Conservation (phyloP, 164 flowering plant genomes). For the Akebia trifoliata region DNA sequence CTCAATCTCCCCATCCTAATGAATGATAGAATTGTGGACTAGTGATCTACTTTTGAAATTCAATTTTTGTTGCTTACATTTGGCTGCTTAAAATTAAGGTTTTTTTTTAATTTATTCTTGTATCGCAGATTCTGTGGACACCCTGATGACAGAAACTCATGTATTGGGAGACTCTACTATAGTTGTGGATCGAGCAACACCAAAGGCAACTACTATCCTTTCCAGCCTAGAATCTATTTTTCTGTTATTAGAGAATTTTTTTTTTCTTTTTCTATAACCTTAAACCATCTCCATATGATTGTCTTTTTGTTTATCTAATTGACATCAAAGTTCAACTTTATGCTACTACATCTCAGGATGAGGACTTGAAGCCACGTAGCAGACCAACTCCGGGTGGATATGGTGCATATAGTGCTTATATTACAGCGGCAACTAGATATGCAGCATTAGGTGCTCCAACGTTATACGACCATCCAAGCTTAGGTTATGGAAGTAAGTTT, state of each 20-base stretch:
- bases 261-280: too few species aligned
- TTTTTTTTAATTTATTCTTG: background rate
- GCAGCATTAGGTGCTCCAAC: conserved; percentile 98
- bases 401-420: conserved; percentile 97
- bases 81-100: too few species aligned
- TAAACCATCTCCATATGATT: too few species aligned
- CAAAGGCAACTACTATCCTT: conserved; percentile 62
- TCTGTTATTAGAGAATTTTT: too few species aligned
- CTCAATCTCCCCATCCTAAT: too few species aligned
- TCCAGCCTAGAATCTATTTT: background rate
- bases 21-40: too few species aligned
- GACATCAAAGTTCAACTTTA: too few species aligned
- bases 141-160: conserved; percentile 82
- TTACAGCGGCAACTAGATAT: conserved; percentile 92
- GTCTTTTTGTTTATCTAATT: too few species aligned
- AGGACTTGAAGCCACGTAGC: conserved; percentile 59
- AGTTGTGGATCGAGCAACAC: conserved; percentile 97
- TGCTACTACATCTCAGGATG: too few species aligned
- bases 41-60: too few species aligned
- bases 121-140: conserved; percentile 82
- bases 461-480: conserved; percentile 72
- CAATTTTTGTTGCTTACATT: too few species aligned
- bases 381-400: conserved; percentile 68
- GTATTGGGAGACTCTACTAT: conserved; percentile 88
- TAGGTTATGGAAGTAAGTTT: conserved; percentile 77